phyloP scores from a whole-genome alignment of 2,329 filamentous ascomycete genomes.

The Alternaria hordeiaustralica region DNA sequence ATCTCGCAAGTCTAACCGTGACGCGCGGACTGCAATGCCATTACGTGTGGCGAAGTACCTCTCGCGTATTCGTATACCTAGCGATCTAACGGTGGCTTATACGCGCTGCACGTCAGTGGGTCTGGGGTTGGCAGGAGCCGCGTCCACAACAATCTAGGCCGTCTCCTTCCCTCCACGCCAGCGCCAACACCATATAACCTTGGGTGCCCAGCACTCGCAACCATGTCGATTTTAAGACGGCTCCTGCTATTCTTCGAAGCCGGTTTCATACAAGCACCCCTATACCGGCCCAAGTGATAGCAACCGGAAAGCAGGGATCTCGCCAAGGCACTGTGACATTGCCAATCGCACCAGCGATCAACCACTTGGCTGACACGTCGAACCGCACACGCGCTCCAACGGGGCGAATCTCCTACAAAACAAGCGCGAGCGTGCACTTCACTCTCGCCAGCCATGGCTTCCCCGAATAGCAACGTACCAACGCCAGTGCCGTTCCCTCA shows the following conservation, averaged over 20 bases:
- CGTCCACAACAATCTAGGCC: conserved; percentile 9
- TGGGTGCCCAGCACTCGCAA: not conserved
- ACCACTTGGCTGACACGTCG: conserved; percentile 19
- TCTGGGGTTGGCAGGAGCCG: conserved; percentile 10
- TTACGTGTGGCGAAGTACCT: not conserved
- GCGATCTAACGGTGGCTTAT: conserved; percentile 7
- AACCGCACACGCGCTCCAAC: conserved; percentile 6
- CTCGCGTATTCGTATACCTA: conserved; percentile 1
- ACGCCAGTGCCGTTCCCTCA: conserved; percentile 40
- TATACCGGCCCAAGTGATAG: conserved; percentile 3
- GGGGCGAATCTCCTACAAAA: conserved; percentile 7
- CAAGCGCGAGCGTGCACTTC: not conserved
- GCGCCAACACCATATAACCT: conserved; percentile 7
- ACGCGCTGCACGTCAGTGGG: conserved; percentile 9
- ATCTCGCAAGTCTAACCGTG: not conserved
- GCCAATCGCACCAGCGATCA: conserved; percentile 14
- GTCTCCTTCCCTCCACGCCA: not conserved
- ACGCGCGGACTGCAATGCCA: not conserved
- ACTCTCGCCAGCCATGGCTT: conserved; percentile 25
- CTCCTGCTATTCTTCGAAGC: conserved; percentile 4
- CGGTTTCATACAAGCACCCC: conserved; percentile 4
- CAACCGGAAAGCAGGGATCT: conserved; percentile 16
- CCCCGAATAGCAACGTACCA: conserved; percentile 23
- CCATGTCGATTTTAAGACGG: conserved; percentile 4
- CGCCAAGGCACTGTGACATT: conserved; percentile 21